Percentiles rank a stretch among this genome's conserved stretches.
Conservation (phyloP, 306 rosid genomes). For the Lupinus albus region DNA sequence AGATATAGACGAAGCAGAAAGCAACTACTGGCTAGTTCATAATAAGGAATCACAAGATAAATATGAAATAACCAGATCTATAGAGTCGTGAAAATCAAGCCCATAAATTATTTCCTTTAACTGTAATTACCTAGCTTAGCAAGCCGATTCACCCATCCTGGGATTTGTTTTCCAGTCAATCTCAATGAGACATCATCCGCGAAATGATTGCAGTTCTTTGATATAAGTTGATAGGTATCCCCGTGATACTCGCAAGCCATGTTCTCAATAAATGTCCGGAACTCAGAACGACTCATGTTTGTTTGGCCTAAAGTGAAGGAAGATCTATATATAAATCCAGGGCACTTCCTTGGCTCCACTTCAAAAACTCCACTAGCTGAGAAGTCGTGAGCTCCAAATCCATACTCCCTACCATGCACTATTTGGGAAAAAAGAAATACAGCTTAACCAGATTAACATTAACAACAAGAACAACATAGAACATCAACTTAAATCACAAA, state of each 20-base stretch:
- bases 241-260: slow-evolving; percentile 89
- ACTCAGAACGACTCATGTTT: slow-evolving; percentile 59
- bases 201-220: slow-evolving; percentile 97
- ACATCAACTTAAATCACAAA: slow-evolving; percentile 22
- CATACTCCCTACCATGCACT: slow-evolving; percentile 96
- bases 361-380: slow-evolving; percentile 96
- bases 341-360: slow-evolving; percentile 90
- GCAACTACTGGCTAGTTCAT: slow-evolving; percentile 22
- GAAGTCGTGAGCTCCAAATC: slow-evolving; percentile 93
- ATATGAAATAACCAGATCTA: neutral
- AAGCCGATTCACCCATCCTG: slow-evolving; percentile 98
- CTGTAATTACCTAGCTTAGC: slow-evolving; percentile 74
- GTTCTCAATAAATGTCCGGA: slow-evolving; percentile 70
- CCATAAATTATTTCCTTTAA: slow-evolving; percentile 24
- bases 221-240: slow-evolving; percentile 90
- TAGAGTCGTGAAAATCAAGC: slow-evolving; percentile 12
- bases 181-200: slow-evolving; percentile 71
- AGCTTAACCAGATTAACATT: slow-evolving; percentile 27
- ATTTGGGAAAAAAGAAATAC: slow-evolving; percentile 25
- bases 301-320: slow-evolving; percentile 70
- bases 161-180: slow-evolving; percentile 73
- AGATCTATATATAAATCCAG: slow-evolving; percentile 77
- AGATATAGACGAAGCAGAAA: neutral
- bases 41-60: slow-evolving; percentile 18
- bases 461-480: slow-evolving; percentile 10